These are phyloP conservation scores for Boletus bicolor DNA, from an alignment of 768 basidiomycete genomes.

Conservation along the genomic window DNA sequence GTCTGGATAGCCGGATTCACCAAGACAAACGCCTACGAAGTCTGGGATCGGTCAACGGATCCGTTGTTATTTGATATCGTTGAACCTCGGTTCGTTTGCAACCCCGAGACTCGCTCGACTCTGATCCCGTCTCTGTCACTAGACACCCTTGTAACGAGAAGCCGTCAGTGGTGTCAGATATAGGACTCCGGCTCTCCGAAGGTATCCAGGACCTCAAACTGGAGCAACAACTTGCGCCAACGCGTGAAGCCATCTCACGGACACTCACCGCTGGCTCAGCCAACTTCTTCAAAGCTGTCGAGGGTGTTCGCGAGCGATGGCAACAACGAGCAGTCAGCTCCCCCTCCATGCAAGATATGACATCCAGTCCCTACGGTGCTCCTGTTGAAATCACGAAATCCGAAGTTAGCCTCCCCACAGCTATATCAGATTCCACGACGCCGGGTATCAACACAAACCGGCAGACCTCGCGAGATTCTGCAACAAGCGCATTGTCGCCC, in stretches of 20 bases:
- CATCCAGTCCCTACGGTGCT: conserved; percentile 16
- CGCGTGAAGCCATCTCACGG: conserved; percentile 81
- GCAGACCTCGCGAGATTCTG: conserved; percentile 29
- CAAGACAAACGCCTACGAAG: conserved; percentile 79
- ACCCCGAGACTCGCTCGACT: neutral
- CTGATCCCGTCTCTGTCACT: neutral
- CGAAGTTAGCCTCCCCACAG: conserved; percentile 20
- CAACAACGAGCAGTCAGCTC: conserved; percentile 37
- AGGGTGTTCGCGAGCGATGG: conserved; percentile 82
- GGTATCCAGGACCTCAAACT: conserved; percentile 92
- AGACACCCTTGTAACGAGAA: conserved; percentile 95
- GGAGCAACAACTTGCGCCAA: conserved; percentile 91
- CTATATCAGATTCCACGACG: conserved; percentile 16
- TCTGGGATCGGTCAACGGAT: conserved; percentile 91
- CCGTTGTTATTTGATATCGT: conserved; percentile 92
- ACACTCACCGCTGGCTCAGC: conserved; percentile 73
- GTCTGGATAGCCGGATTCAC: conserved; percentile 88
- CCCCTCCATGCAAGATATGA: conserved; percentile 23
- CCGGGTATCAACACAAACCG: conserved; percentile 10
- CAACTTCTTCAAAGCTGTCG: conserved; percentile 85
- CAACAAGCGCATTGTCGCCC: conserved; percentile 6
- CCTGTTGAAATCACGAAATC: conserved; percentile 31
- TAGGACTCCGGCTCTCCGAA: conserved; percentile 88
- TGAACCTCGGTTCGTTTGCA: conserved; percentile 68
- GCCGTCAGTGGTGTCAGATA: conserved; percentile 84